A percentile compares a stretch with the other conserved stretches of the same genome.
These are phyloP conservation scores for Lactifluus subvellereus DNA, from an alignment of 768 basidiomycete species.

Conservation along the genomic window DNA sequence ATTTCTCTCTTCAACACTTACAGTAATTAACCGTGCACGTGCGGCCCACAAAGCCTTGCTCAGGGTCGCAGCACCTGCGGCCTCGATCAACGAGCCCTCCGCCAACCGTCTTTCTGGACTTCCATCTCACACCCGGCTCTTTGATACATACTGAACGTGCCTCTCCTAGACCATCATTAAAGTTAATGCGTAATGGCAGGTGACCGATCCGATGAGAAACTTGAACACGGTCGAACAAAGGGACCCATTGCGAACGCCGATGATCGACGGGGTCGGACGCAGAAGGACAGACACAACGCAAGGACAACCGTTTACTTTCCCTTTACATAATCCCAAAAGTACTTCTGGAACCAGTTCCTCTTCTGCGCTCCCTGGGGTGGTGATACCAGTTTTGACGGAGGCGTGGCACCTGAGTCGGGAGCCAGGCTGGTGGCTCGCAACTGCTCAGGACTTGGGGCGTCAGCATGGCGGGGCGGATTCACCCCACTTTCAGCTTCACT, in stretches of 20 bases:
- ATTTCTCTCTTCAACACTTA: too few species aligned
- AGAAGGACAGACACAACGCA: background rate
- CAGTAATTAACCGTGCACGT: background rate
- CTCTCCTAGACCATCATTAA: background rate
- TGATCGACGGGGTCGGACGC: background rate
- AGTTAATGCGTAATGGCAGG: background rate
- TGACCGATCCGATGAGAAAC: too few species aligned
- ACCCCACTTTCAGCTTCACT: background rate
- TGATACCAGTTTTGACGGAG: background rate
- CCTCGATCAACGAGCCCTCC: background rate
- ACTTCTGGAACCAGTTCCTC: conserved; percentile 1
- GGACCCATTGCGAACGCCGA: background rate
- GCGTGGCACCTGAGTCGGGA: background rate
- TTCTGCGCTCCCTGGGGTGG: background rate
- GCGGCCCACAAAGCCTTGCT: background rate
- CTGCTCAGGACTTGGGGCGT: too few species aligned
- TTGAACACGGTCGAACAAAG: background rate
- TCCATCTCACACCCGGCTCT: too few species aligned
- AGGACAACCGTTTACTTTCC: background rate
- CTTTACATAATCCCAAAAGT: background rate
- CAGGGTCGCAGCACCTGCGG: background rate
- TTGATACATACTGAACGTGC: background rate
- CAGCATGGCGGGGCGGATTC: background rate
- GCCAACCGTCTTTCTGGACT: background rate
- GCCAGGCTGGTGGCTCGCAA: background rate